Conservation (phyloP, 768 basidiomycete species). For the Trametes maxima region DNA sequence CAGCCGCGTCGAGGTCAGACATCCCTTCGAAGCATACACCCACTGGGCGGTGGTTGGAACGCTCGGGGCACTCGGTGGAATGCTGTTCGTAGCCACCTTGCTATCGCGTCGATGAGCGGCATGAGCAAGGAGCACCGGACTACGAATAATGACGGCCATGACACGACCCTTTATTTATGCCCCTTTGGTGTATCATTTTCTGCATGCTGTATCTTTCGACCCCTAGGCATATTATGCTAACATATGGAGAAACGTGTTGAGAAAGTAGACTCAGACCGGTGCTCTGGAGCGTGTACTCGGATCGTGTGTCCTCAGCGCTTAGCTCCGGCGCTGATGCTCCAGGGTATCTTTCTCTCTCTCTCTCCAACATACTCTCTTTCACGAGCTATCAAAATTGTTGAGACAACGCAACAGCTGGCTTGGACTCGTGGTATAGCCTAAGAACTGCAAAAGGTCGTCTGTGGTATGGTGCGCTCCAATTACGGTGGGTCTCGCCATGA, state of each 20-base stretch:
- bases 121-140: background rate
- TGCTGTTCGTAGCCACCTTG: slow-evolving; percentile 55
- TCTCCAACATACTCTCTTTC: no score
- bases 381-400: no score
- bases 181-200: background rate
- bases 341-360: no score
- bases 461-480: no score
- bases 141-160: background rate
- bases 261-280: no score
- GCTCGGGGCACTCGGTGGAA: slow-evolving; percentile 63
- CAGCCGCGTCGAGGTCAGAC: slow-evolving; percentile 38
- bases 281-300: no score
- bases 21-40: slow-evolving; percentile 59
- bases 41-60: slow-evolving; percentile 65
- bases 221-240: background rate
- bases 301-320: background rate
- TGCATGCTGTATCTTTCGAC: background rate
- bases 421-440: no score
- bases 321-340: background rate
- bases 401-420: no score
- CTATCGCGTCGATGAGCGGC: slow-evolving; percentile 27
- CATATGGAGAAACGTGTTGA: background rate
- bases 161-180: background rate
- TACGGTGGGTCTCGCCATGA: no score
- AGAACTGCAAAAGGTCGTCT: no score